Conservation (phyloP, 75 land plant genomes). For the Chamaecyparis obtusa region DNA sequence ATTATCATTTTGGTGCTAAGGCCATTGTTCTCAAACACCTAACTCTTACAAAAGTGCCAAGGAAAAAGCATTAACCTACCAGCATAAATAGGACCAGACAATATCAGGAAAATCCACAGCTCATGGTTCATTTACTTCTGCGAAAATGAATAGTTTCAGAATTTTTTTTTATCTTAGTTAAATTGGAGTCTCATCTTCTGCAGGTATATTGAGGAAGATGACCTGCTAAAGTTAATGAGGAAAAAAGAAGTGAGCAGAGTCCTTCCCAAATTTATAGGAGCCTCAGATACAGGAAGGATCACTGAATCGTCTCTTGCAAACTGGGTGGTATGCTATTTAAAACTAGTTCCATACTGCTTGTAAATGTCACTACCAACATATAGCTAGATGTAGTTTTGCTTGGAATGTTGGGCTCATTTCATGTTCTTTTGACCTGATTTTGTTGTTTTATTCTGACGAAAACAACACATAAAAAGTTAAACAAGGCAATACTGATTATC, state of each 20-base stretch:
- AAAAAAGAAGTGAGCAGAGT: conserved; percentile 31
- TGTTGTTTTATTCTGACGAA: no score
- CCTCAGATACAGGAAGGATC: conserved; percentile 39
- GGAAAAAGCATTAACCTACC: no score
- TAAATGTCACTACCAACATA: background rate
- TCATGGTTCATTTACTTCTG: background rate
- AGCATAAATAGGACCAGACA: no score
- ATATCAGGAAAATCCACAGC: no score
- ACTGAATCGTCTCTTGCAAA: conserved; percentile 31
- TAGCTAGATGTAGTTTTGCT: background rate
- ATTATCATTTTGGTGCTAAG: no score
- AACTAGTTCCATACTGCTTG: no score
- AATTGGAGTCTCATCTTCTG: background rate
- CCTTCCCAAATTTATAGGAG: conserved; percentile 46
- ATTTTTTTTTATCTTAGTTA: background rate
- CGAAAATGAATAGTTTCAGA: background rate
- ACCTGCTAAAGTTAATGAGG: conserved; percentile 36
- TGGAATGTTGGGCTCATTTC: background rate
- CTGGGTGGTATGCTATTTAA: background rate
- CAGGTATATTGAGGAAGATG: conserved; percentile 48
- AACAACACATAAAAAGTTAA: no score
- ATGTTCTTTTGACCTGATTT: background rate
- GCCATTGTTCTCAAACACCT: no score
- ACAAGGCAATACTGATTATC: background rate
- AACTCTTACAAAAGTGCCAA: no score